Evolutionary conservation across 2,329 filamentous ascomycete species (phyloP).

Genomic region (Microcyclosporella mali): DNA sequence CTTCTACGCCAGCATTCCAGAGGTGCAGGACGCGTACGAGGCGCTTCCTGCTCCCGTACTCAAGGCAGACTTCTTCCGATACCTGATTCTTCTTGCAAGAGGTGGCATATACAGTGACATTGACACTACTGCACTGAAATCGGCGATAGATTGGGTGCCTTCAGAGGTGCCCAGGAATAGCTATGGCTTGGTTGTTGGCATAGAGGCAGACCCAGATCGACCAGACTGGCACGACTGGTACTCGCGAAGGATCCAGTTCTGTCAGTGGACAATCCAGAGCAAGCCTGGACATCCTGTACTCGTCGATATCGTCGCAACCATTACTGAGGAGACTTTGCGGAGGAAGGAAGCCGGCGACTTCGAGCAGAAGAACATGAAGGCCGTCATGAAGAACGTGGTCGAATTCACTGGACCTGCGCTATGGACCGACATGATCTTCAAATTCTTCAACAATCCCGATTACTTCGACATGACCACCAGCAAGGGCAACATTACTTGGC

Average conservation of each 20-base stretch:
- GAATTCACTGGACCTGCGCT: conserved; percentile 91
- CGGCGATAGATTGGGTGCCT: conserved; percentile 83
- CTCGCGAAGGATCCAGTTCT: conserved; percentile 92
- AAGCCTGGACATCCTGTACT: conserved; percentile 93
- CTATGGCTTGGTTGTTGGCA: conserved; percentile 84
- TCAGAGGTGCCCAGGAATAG: conserved; percentile 65
- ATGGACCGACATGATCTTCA: conserved; percentile 90
- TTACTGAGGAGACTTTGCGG: conserved; percentile 73
- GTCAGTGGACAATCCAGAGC: conserved; percentile 96
- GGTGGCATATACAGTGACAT: conserved; percentile 77
- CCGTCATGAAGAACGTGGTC: conserved; percentile 66
- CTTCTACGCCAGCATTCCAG: conserved; percentile 66
- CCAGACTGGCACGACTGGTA: conserved; percentile 95
- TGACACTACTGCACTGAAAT: conserved; percentile 78
- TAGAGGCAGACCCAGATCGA: conserved; percentile 92
- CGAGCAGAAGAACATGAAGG: conserved; percentile 41
- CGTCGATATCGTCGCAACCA: conserved; percentile 76
- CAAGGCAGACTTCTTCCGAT: conserved; percentile 62
- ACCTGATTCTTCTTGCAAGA: conserved; percentile 65
- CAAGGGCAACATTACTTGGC: conserved; percentile 70
- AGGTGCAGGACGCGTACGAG: conserved; percentile 46
- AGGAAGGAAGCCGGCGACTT: conserved; percentile 65
- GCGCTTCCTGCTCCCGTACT: conserved; percentile 46
- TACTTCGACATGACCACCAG: conserved; percentile 76
- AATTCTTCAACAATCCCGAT: conserved; percentile 84